These are phyloP conservation scores for Russula compacta DNA, from an alignment of 768 basidiomycete genomes.

Conservation along the genomic window DNA sequence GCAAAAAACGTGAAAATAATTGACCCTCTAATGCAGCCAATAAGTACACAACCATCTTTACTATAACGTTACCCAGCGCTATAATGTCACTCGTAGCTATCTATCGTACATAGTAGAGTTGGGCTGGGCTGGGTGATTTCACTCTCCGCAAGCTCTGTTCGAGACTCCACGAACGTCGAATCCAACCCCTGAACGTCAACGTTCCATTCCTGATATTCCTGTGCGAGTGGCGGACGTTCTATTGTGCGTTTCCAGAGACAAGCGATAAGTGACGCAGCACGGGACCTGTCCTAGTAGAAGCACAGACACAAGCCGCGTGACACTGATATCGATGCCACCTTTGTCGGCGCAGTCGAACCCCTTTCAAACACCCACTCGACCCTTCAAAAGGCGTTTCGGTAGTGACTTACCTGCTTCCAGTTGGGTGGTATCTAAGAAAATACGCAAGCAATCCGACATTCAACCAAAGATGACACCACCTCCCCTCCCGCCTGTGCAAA, in stretches of 20 bases:
- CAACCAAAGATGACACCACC: constrained; percentile 2
- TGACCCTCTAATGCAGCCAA: not conserved
- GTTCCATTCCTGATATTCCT: not conserved
- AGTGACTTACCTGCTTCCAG: not conserved
- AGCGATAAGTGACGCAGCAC: not conserved
- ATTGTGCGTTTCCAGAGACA: not conserved
- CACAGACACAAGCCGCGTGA: constrained; percentile 9
- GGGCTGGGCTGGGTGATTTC: not conserved
- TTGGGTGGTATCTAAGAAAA: not conserved
- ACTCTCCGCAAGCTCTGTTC: not conserved
- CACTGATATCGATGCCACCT: constrained; percentile 4
- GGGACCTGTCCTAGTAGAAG: constrained; percentile 5
- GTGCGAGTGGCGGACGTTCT: not conserved
- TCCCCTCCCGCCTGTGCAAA: constrained; percentile 15
- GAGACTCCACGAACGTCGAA: not conserved
- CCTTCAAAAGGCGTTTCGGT: not conserved
- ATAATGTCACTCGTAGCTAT: too few relatives aligned
- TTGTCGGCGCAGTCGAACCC: not conserved
- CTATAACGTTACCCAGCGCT: too few relatives aligned
- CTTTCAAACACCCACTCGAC: not conserved
- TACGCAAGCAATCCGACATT: not conserved
- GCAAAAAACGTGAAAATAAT: not conserved
- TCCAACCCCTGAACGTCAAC: too few relatives aligned
- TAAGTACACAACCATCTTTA: not conserved
- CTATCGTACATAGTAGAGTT: too few relatives aligned